Base-by-base conservation (phyloP, 108 stramenopile species). In the Discostella pseudostelligera region DNA sequence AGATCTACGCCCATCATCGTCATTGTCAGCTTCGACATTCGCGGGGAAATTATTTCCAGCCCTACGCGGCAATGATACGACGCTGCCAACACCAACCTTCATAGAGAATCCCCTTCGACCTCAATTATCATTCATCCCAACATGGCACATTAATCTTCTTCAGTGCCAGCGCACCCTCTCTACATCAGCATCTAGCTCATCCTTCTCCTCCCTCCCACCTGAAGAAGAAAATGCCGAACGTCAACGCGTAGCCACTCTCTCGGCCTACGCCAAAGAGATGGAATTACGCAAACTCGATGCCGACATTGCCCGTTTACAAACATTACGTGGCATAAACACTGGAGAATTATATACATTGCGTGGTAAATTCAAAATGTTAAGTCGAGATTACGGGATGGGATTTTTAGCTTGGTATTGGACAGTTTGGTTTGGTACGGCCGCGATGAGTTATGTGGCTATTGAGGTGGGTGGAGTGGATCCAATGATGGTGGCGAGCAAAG, bases 161-260 rank as follows among this genome's bases (percentile, higher is more conserved):
- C 59, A n/a, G n/a, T n/a, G n/a, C n/a, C n/a, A n/a, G n/a, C n/a
- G n/a, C n/a, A n/a, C n/a, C n/a, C n/a, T n/a, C 19, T 61, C 59
- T 8, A 42, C 37, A 12, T 53, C 70, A 43, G 37, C 79, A 3
- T 53, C 59, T n/a, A n/a, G n/a, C 14, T 74, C 81, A 10, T 90
- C 70, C 47, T 92, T 85, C 81, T 86, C 87, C 9, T 85, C 85
- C 35, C 79, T 94, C 61, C 89, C 88, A 22, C 72, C 67, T 22
- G 90, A 88, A 12, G 93, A 94, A 65, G 82, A 94, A 70, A 78
- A 87, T 53, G 62, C 47, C 3, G 93, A 92, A 70, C 89, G 88
- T 59, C 60, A 69, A 17, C 81, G 93, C 10, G 87, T 91, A 4
- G 70, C 59, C 5, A 60, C 73, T n/a, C 78, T 94, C 4, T 65